Evolutionary conservation across 2,329 filamentous ascomycete genomes (phyloP), one percentile per base, ranked within the genome.

Genomic region (Hymenoscyphus infarciens): DNA sequence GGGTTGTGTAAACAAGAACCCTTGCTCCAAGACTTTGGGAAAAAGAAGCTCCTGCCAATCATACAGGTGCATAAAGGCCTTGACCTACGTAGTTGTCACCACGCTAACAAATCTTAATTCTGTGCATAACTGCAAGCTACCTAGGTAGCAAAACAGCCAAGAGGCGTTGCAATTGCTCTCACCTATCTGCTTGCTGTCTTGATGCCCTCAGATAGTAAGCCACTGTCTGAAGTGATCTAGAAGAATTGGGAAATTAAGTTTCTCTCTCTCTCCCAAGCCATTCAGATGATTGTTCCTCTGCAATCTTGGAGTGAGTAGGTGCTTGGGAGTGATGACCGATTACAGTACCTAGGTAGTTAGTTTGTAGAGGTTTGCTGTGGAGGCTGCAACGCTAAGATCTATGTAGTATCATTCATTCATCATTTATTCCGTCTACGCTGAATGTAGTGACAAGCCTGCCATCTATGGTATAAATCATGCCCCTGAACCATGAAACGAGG

Each of bases 11-110:
- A 49, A 49, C 42, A 49, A 11, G 25, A 27, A 22, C 19, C 45
- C 45, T 13, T 52, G 19, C n/a, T 22, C 42, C 19, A 7, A 3
- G 25, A 22, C 19, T 25, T 13, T 15, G 3, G 25, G 45, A 11
- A 25, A 25, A 60, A 61, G 60, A 35, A 53, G 38, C 59, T 63
- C 56, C 56, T 63, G 56, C 53, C 56, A 59, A 61, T 64, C 56
- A 52, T n/a, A 49, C 11, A 35, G 33, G 3, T 35, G 33, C 33
- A 35, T 38, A 38, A 35, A 49, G 13, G 45, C 19, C 45, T 52
- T 52, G 13, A 22, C 45, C 45, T 52, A 52, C 45, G 45, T 52
- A 52, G 25, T 52, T n/a, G 19, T 52, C 19, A 49, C n/a, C n/a
- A 22, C n/a, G 8, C 42, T 49, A 19, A 35, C n/a, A 19, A 49